Base-by-base conservation (phyloP, 2,329 filamentous ascomycete genomes). In the Aspergillaceae sp. region DNA sequence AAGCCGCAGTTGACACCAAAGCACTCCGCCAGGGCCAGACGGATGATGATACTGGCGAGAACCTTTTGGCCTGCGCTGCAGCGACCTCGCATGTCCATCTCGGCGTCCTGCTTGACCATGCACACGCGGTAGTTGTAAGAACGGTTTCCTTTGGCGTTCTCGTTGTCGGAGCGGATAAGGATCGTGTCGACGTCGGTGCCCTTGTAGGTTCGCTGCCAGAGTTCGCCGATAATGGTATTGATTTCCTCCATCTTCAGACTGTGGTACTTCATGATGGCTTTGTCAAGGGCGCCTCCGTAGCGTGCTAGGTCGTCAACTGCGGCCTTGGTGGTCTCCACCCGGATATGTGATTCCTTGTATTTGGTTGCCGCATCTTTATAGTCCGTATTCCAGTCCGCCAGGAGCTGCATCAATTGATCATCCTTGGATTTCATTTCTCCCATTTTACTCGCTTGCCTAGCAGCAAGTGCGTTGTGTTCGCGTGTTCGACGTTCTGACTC, bases 71-170 rank as follows among this genome's bases (percentile, higher is more conserved):
- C 92, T 1, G 92, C 92, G 55, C 87, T 94, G 75, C 92, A 98
- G 46, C 92, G 87, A 1, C 92, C 94, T 51, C 92, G 87, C 92
- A 98, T 98, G 71, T 98, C 92, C 89, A 98, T 95, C 68, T 98
- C 92, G 0, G 86, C 87, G 60, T 94, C 89, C 63, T 91, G 85
- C 72, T 98, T 98, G 56, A 95, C 82, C 92, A 98, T 98, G 68
- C 87, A 90, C 4, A 98, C 84, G 41, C 92, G 87, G 74, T 98
- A 98, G 70, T 98, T 97, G 77, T 97, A 97, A 51, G 77, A 86
- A 58, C 87, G 83, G 59, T 87, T 89, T 44, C 80, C 83, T 47
- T 80, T 79, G 36, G 75, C 75, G 41, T 78, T 80, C 64, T 97
- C 92, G 57, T 83, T 84, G 67, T 97, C 91, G 11, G 90, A 95